phyloP scores from a whole-genome alignment of 2,329 filamentous ascomycete species.

The Hypoxylon sp. region DNA sequence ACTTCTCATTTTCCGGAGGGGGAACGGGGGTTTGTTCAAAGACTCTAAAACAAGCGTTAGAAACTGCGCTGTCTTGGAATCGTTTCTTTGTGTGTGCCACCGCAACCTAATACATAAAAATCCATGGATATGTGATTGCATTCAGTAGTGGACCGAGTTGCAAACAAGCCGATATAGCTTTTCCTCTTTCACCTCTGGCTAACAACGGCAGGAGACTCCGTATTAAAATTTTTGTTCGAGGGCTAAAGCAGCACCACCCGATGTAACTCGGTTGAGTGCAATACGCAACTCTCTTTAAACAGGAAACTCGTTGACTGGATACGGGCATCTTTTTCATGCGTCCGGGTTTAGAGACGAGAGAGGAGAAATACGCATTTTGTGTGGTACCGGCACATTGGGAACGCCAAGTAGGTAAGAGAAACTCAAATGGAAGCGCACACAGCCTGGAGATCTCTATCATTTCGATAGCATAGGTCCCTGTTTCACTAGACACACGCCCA shows the following conservation, averaged over 20 bases:
- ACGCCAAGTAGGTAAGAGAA: slow-evolving; percentile 44
- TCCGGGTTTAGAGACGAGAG: slow-evolving; percentile 29
- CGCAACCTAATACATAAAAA: slow-evolving; percentile 29
- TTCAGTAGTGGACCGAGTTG: slow-evolving; percentile 21
- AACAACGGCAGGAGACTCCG: slow-evolving; percentile 29
- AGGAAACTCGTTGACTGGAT: slow-evolving; percentile 34
- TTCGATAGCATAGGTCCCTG: slow-evolving; percentile 7
- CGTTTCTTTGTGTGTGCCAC: slow-evolving; percentile 34
- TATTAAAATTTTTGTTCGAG: slow-evolving; percentile 21
- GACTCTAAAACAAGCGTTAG: slow-evolving; percentile 20
- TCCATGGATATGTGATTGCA: slow-evolving; percentile 19
- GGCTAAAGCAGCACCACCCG: slow-evolving; percentile 41
- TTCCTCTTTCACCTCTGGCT: slow-evolving; percentile 10
- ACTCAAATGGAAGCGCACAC: slow-evolving; percentile 38
- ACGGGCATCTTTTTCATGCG: slow-evolving; percentile 35
- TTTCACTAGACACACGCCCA: slow-evolving; percentile 31
- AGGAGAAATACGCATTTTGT: slow-evolving; percentile 35
- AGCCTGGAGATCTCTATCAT: slow-evolving; percentile 1
- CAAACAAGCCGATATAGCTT: slow-evolving; percentile 30
- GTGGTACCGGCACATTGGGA: slow-evolving; percentile 44
- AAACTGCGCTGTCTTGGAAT: slow-evolving; percentile 33
- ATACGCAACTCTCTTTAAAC: slow-evolving; percentile 40
- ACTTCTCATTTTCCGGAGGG: slow-evolving; percentile 18
- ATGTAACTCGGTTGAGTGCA: slow-evolving; percentile 40
- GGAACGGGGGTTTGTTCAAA: slow-evolving; percentile 12